A percentile compares a stretch with the other conserved stretches of the same genome.
Conservation (phyloP, 2,329 filamentous ascomycete species). For the Xylariomycetidae sp. region DNA sequence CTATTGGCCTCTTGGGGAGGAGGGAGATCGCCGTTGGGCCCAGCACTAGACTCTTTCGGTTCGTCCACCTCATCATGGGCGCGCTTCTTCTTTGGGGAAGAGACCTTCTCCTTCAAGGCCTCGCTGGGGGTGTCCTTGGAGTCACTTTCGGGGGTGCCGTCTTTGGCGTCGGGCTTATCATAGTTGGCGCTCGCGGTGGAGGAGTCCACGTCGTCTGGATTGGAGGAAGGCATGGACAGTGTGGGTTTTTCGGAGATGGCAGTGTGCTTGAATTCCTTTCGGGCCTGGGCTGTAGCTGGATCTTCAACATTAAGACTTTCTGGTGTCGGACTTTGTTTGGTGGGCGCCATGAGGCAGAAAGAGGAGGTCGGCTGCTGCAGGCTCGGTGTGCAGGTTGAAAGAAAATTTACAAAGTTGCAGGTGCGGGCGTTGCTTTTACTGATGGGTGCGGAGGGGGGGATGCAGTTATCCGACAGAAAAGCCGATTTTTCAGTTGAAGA, state of each 20-base stretch:
- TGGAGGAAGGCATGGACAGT: conserved; percentile 21
- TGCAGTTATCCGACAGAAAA: no score
- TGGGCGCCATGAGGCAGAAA: conserved; percentile 17
- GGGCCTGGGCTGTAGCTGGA: conserved; percentile 58
- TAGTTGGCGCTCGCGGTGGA: conserved; percentile 9
- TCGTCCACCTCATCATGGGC: conserved; percentile 55
- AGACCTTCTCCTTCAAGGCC: conserved; percentile 44
- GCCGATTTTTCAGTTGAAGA: no score
- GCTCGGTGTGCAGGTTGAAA: no score
- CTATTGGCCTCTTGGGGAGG: conserved; percentile 39
- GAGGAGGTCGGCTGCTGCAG: no score
- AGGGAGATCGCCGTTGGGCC: conserved; percentile 30
- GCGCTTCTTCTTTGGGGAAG: conserved; percentile 64
- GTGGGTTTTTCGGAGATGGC: conserved; percentile 51
- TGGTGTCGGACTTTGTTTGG: conserved; percentile 23
- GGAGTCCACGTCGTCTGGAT: conserved; percentile 19
- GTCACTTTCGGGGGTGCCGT: conserved; percentile 13
- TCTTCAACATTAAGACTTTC: conserved; percentile 40
- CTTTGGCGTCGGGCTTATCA: conserved; percentile 12
- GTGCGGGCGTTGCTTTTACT: no score
- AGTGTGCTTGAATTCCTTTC: conserved; percentile 61
- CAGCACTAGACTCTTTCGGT: conserved; percentile 33
- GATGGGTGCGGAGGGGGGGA: no score
- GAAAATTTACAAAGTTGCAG: no score
- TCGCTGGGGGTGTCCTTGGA: conserved; percentile 25